A percentile compares a stretch with the other conserved stretches of the same genome.
Evolutionary conservation across 2,329 filamentous ascomycete genomes (phyloP).

Genomic region (Penicillium sp.): DNA sequence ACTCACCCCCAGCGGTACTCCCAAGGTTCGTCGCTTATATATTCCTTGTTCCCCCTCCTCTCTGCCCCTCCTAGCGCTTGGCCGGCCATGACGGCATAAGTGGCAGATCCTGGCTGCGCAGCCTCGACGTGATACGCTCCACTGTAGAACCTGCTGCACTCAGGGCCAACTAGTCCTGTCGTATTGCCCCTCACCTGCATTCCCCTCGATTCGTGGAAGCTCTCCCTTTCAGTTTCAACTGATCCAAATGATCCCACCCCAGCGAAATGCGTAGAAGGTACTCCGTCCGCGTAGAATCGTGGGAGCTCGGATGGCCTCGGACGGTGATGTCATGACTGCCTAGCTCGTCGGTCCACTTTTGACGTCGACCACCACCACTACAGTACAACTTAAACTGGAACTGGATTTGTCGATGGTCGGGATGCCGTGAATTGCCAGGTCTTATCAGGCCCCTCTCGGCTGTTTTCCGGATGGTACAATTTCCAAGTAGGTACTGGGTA

Average conservation of each 20-base stretch:
- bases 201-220: neutral
- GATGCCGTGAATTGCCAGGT: too few relatives aligned
- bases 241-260: too few relatives aligned
- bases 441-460: too few relatives aligned
- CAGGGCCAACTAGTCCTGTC: neutral
- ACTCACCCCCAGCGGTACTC: neutral
- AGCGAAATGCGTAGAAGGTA: too few relatives aligned
- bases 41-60: constrained; percentile 1
- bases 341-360: neutral
- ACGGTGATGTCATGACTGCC: constrained; percentile 3
- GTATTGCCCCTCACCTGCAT: constrained; percentile 1
- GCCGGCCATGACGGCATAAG: constrained; percentile 2
- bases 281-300: too few relatives aligned
- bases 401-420: too few relatives aligned
- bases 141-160: neutral
- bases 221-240: neutral
- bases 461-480: too few relatives aligned
- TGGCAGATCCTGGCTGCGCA: neutral
- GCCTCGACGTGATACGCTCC: constrained; percentile 1
- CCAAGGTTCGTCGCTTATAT: constrained; percentile 2
- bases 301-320: neutral
- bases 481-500: neutral
- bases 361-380: too few relatives aligned
- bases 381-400: too few relatives aligned
- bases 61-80: neutral